Conservation (phyloP, 768 basidiomycete genomes). For the Hygrophoropsis aurantiaca region DNA sequence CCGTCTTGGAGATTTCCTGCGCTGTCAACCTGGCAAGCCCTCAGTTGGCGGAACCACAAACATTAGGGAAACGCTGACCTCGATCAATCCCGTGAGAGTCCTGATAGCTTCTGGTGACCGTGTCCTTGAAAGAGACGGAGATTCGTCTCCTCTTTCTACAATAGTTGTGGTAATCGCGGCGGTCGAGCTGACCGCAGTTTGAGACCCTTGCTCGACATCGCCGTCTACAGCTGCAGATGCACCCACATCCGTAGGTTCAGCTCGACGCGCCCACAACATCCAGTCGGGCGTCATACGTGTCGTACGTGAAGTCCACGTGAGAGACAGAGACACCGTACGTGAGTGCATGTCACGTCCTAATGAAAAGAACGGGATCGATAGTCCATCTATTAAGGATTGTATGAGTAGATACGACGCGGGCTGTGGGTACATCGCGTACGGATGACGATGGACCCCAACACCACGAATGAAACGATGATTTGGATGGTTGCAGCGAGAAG, state of each 20-base stretch:
- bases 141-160: no score
- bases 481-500: slow-evolving; percentile 70
- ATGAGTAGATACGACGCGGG: background rate
- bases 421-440: slow-evolving; percentile 48
- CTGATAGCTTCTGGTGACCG: background rate
- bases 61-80: background rate
- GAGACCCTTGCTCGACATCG: slow-evolving; percentile 23
- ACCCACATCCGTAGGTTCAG: slow-evolving; percentile 2
- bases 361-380: slow-evolving; percentile 70
- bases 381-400: slow-evolving; percentile 45
- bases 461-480: slow-evolving; percentile 86
- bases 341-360: slow-evolving; percentile 47
- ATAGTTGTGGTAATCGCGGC: background rate
- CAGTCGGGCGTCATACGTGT: slow-evolving; percentile 44
- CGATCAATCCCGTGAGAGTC: background rate
- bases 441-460: slow-evolving; percentile 81
- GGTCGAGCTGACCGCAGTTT: no score
- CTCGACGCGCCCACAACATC: slow-evolving; percentile 36
- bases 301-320: slow-evolving; percentile 40
- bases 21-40: no score
- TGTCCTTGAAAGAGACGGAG: no score
- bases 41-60: no score
- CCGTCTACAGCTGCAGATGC: background rate
- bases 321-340: slow-evolving; percentile 45
- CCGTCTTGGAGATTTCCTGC: no score